Base-by-base conservation (phyloP, 2,329 filamentous ascomycete genomes). In the Neonectria ditissima region DNA sequence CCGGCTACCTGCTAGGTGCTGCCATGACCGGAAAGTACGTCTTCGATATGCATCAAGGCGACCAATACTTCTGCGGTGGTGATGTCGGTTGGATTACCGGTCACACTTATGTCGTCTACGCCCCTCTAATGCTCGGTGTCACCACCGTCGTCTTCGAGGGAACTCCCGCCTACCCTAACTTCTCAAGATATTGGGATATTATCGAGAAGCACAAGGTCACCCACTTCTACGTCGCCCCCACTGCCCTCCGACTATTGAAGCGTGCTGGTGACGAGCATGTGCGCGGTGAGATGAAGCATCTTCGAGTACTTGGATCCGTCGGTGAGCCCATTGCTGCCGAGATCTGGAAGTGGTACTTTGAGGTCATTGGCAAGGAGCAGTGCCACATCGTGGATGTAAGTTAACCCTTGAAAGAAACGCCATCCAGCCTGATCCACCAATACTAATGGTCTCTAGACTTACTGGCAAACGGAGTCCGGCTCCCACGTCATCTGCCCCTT, bases 291-390 rank as follows among this genome's bases (percentile, higher is more conserved):
- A 96, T 99, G 92, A 91, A 92, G 81, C 88, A 93, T 74, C 87
- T 99, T 66, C 89, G 96, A 77, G 91, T 98, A 6, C 85, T 99
- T 20, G 96, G 95, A 63, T 97, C 95, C 18, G 96, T 99, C 62
- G 96, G 96, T 71, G 96, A 99, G 83, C 96, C 96, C 41, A 99
- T 99, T 74, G 95, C 96, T 18, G 93, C 95, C 22, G 96, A 99
- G 80, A 92, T 99, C 63, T 99, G 96, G 96, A 98, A 98, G 83
- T 99, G 96, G 96, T 99, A 98, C 83, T 95, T 94, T 78, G 94
- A 98, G 80, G 87, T 92, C 71, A 94, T 99, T 56, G 96, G 96
- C 76, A 97, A 94, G 86, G 91, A 95, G 80, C 91, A 97, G 80
- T 91, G 93, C 52, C 96, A 99, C 76, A 86, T 99, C 79, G 91